phyloP scores from a whole-genome alignment of 2,329 filamentous ascomycete species.

The Aspergillaceae sp. region DNA sequence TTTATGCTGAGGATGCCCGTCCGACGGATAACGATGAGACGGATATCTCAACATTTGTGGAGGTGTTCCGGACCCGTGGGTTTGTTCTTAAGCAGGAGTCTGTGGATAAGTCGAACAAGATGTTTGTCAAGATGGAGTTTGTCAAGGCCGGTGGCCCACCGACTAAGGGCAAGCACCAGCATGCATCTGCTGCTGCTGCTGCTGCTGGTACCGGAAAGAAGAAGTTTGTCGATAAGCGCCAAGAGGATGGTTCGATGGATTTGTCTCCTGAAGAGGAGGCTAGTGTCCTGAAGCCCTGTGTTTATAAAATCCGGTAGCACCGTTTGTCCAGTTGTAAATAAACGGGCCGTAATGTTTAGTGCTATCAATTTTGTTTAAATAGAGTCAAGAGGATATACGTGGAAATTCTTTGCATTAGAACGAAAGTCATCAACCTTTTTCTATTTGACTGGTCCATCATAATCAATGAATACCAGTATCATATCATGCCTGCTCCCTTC shows the following conservation, averaged over 20 bases:
- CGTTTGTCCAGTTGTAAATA: neutral
- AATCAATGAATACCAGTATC: constrained; percentile 7
- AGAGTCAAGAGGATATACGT: neutral
- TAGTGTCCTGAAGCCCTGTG: constrained; percentile 82
- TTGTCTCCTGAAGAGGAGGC: constrained; percentile 52
- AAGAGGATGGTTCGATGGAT: constrained; percentile 40
- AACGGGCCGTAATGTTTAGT: neutral
- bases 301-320: constrained; percentile 76
- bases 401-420: constrained; percentile 12
- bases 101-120: constrained; percentile 82
- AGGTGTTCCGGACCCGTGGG: constrained; percentile 69
- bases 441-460: constrained; percentile 15
- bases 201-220: constrained; percentile 31
- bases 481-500: constrained; percentile 6
- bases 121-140: constrained; percentile 98
- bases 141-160: constrained; percentile 66
- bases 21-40: constrained; percentile 61
- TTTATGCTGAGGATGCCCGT: constrained; percentile 42
- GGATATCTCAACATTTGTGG: constrained; percentile 78
- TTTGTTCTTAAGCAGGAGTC: constrained; percentile 70
- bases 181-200: constrained; percentile 25
- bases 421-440: constrained; percentile 19
- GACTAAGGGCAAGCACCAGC: constrained; percentile 60
- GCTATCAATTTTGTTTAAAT: no score
- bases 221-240: constrained; percentile 50